Conservation (phyloP, 805 yeast species). For the Candida coleopterorum region DNA sequence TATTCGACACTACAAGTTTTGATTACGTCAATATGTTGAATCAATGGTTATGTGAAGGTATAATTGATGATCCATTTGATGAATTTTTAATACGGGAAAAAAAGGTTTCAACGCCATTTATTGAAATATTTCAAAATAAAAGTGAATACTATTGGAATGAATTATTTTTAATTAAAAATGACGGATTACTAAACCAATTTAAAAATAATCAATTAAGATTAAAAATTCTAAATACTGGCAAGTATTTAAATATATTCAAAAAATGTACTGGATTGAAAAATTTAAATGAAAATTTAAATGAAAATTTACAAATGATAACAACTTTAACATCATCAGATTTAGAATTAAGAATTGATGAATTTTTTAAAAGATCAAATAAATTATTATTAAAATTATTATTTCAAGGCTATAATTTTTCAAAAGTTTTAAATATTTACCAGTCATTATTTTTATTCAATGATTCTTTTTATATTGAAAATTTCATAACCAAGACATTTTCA, state of each 20-base stretch:
- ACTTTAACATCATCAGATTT: slow-evolving; percentile 41
- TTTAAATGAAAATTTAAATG: slow-evolving; percentile 21
- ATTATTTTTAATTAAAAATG: slow-evolving; percentile 66
- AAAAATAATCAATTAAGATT: slow-evolving; percentile 47
- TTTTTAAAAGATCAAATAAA: slow-evolving; percentile 64
- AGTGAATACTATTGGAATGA: slow-evolving; percentile 70
- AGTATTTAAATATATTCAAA: slow-evolving; percentile 67
- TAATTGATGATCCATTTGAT: slow-evolving; percentile 68
- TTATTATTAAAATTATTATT: slow-evolving; percentile 53
- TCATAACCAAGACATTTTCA: slow-evolving; percentile 44
- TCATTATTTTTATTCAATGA: slow-evolving; percentile 53
- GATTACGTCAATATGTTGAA: slow-evolving; percentile 67
- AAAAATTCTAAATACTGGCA: slow-evolving; percentile 78
- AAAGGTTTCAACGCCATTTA: slow-evolving; percentile 20
- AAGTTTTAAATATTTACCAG: slow-evolving; percentile 47
- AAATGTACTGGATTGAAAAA: slow-evolving; percentile 51
- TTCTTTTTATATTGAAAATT: slow-evolving; percentile 47
- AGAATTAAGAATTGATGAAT: slow-evolving; percentile 50
- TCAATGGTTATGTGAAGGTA: slow-evolving; percentile 75
- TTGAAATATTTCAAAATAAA: slow-evolving; percentile 26
- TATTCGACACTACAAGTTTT: slow-evolving; percentile 56
- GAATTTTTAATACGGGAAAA: slow-evolving; percentile 72
- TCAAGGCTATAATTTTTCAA: slow-evolving; percentile 52
- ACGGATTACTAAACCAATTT: slow-evolving; percentile 70
- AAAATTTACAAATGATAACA: slow-evolving; percentile 22